Evolutionary conservation across 2,329 filamentous ascomycete species (phyloP), one percentile per base, ranked within the genome.

Genomic region (Ceratocystiopsis minuta): DNA sequence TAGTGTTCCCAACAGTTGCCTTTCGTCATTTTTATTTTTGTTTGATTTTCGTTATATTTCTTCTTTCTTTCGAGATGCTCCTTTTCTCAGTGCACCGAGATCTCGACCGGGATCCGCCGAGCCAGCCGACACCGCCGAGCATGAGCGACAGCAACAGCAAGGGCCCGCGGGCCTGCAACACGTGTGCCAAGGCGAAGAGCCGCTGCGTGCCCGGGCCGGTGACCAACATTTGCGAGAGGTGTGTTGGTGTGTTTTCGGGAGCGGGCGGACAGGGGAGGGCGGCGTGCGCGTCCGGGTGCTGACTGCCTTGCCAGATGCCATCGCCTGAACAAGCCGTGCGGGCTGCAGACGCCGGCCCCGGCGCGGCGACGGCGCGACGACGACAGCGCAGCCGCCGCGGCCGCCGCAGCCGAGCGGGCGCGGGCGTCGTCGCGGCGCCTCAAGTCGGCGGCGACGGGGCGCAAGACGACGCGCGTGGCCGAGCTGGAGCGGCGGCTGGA

Each of bases 121-220:
- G n/a, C n/a, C n/a, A n/a, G n/a, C n/a, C 24, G 5, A 28, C 24
- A 10, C 24, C n/a, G n/a, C n/a, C n/a, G n/a, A 28, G 7, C 24
- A 28, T 28, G 24, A 10, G 6, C 5, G 24, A 28, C 24, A 10
- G 5, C 24, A 28, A 10, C 24, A 6, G 40, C 49, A 65, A 62
- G 46, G 66, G 66, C 13, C 65, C 66, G 4, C 62, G 64, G 48
- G 66, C 66, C 36, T 70, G 66, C 49, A 57, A 57, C 2, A 67
- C 65, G 2, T 70, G 66, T 49, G 66, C 66, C 45, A 66, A 62
- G 48, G 66, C 66, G n/a, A 70, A 70, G 50, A 61, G 65, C 28
- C 58, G 66, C 49, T 70, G 66, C 37, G 61, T 67, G 20, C 56
- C 63, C 0, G 61, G 65, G 3, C 59, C 61, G 11, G 52, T 54